phyloP scores from a whole-genome alignment of 495 filamentous ascomycete genomes.

The Penicillium turbatum region DNA sequence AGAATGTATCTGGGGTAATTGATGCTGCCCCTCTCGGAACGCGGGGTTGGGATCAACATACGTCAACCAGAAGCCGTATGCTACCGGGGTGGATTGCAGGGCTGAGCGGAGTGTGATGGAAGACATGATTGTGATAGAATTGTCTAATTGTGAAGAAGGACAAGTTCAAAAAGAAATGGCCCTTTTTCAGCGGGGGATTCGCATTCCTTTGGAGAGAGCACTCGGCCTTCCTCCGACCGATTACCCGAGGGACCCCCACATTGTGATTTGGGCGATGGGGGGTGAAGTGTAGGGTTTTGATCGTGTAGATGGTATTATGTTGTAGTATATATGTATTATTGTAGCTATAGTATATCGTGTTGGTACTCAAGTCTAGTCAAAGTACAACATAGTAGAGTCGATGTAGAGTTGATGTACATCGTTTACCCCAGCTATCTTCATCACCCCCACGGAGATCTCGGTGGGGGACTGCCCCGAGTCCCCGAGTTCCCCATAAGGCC shows the following conservation, averaged over 20 bases:
- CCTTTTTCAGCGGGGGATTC: neutral
- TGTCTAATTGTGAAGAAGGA: neutral
- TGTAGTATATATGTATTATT: too few relatives aligned
- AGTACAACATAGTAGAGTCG: neutral
- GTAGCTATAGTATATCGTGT: too few relatives aligned
- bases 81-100: neutral
- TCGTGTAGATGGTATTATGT: too few relatives aligned
- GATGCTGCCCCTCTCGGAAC: neutral
- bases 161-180: neutral
- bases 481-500: neutral
- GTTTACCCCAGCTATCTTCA: too few relatives aligned
- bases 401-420: too few relatives aligned
- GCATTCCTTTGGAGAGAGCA: constrained; percentile 1
- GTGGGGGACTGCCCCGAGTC: neutral
- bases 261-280: neutral
- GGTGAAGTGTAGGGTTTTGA: too few relatives aligned
- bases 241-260: constrained; percentile 8
- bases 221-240: constrained; percentile 12
- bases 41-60: constrained; percentile 15
- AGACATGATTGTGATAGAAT: neutral
- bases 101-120: constrained; percentile 3
- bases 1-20: neutral
- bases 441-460: constrained; percentile 5
- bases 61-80: constrained; percentile 42
- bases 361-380: neutral